Evolutionary conservation across 176 grass and related monocot genomes (phyloP).

Genomic region (Poa pratensis): DNA sequence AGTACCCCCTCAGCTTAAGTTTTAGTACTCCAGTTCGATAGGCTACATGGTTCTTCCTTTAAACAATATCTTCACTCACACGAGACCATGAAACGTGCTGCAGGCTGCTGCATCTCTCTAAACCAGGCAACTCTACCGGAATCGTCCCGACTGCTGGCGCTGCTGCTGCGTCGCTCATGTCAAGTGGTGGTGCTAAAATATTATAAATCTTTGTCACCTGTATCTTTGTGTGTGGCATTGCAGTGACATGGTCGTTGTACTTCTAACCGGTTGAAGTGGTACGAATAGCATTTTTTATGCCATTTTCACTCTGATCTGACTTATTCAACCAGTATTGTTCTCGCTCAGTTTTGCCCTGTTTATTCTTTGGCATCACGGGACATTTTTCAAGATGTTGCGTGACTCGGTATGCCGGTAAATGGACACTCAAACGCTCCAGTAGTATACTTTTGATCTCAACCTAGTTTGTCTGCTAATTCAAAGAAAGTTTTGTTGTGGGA

Average conservation of each 20-base stretch:
- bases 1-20: conserved; percentile 40
- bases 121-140: conserved; percentile 77
- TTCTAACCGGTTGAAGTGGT: background rate
- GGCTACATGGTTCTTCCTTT: background rate
- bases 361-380: background rate
- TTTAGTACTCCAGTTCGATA: background rate
- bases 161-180: conserved; percentile 84
- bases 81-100: conserved; percentile 15
- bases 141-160: conserved; percentile 74
- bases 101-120: conserved; percentile 90
- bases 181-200: conserved; percentile 67
- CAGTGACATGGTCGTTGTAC: background rate
- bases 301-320: background rate
- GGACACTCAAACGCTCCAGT: background rate
- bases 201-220: conserved; percentile 37
- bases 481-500: too few species aligned
- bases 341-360: background rate
- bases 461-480: too few species aligned
- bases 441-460: too few species aligned
- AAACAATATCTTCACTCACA: conserved; percentile 13
- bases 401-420: background rate
- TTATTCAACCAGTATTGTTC: background rate
- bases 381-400: background rate
- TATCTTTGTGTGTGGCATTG: background rate
- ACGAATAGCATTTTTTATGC: background rate